Base-by-base conservation (phyloP, 495 filamentous ascomycete species). In the Neurospora tetrasperma region DNA sequence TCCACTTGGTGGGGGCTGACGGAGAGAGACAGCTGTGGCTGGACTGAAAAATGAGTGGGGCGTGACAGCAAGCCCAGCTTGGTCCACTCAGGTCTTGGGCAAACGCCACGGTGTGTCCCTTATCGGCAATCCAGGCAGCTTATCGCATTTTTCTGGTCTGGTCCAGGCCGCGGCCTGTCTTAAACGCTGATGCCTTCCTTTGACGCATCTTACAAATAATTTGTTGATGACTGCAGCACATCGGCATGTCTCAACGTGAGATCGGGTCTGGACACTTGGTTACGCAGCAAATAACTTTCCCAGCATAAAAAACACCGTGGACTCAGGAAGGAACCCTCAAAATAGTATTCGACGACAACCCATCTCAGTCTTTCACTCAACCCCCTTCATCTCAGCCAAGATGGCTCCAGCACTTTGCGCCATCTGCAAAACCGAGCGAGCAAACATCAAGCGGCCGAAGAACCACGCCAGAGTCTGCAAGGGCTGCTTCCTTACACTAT, bases 401-500 rank as follows among this genome's bases (percentile, higher is more conserved):
- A 89, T 89, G 87, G 80, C 86, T 42, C 86, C 86, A 18, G 77
- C 79, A 16, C 84, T 86, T 14, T 99, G 96, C 80, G 88, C 87
- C 68, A 83, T 90, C 75, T 99, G 96, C 84, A 87, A 91, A 71
- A 85, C 85, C 35, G 83, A 90, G 72, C 87, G 95, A 72, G 95
- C 96, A 8, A 85, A 97, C 38, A 96, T 99, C 74, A 91, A 97
- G 72, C 90, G 96, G 20, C 95, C 96, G 7, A 98, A 98, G 79
- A 96, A 97, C 82, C 87, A 94, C 75, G 88, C 94, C 73, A 96
- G 96, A 77, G 90, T 98, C 68, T 99, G 96, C 86, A 93, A 91
- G 75, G 74, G 82, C 4, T 98, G 96, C 82, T 99, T 99, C 83
- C 88, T 97, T 72, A 71, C 81, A 31, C 84, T 94, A 70, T 99